These are phyloP conservation scores for Tricholoma flavovirens DNA, from an alignment of 768 basidiomycete genomes.

Conservation along the genomic window DNA sequence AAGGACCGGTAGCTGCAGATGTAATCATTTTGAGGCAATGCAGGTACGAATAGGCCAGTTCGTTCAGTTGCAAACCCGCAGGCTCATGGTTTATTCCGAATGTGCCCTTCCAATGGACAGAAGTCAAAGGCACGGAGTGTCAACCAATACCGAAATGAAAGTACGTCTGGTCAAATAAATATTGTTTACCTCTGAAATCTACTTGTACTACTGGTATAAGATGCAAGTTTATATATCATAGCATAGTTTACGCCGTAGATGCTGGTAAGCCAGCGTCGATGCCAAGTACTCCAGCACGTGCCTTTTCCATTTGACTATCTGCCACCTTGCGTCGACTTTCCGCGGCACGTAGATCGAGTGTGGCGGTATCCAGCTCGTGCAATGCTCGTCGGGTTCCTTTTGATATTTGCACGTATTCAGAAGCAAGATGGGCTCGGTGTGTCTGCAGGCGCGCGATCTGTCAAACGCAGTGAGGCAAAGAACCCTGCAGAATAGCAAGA, in stretches of 20 bases:
- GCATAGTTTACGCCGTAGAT: slow-evolving; percentile 17
- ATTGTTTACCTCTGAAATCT: background rate
- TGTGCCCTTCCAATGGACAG: slow-evolving; percentile 67
- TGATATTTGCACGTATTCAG: slow-evolving; percentile 33
- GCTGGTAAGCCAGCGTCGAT: slow-evolving; percentile 36
- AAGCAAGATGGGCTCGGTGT: slow-evolving; percentile 33
- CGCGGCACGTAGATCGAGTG: slow-evolving; percentile 54
- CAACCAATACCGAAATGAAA: slow-evolving; percentile 47
- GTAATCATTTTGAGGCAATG: slow-evolving; percentile 66
- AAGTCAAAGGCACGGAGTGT: slow-evolving; percentile 56
- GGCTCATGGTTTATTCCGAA: slow-evolving; percentile 64
- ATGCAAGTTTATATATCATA: slow-evolving; percentile 19
- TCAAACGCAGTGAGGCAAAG: background rate
- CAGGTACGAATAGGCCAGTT: slow-evolving; percentile 37
- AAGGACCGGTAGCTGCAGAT: slow-evolving; percentile 45
- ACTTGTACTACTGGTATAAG: background rate
- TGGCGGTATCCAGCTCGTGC: slow-evolving; percentile 56
- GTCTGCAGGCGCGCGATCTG: slow-evolving; percentile 31
- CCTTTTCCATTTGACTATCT: slow-evolving; percentile 55
- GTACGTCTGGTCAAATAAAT: slow-evolving; percentile 3
- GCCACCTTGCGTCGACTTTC: slow-evolving; percentile 55
- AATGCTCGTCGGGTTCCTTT: slow-evolving; percentile 43
- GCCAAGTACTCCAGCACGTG: slow-evolving; percentile 55
- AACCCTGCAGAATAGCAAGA: background rate
- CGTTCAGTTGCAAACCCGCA: slow-evolving; percentile 17